These are phyloP conservation scores for Amanita pseudoporphyria DNA, from an alignment of 768 basidiomycete genomes.

Conservation along the genomic window DNA sequence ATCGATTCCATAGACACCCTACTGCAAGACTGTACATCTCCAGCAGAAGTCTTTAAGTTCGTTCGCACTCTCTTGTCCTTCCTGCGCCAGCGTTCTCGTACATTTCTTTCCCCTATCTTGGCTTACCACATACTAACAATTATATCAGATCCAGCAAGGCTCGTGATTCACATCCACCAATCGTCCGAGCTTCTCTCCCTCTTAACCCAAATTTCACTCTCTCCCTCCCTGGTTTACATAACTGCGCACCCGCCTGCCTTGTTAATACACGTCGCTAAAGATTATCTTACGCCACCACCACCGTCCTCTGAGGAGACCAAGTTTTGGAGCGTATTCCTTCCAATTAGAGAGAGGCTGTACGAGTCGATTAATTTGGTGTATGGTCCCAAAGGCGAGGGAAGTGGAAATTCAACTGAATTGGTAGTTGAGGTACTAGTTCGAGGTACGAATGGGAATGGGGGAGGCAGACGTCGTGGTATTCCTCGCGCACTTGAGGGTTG, in stretches of 20 bases:
- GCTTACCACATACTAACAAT: constrained; percentile 4
- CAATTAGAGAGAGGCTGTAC: constrained; percentile 49
- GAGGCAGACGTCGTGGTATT: constrained; percentile 40
- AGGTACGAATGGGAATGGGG: constrained; percentile 22
- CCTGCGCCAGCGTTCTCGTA: constrained; percentile 43
- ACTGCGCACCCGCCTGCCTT: constrained; percentile 64
- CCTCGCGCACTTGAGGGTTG: constrained; percentile 62
- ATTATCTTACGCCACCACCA: constrained; percentile 67
- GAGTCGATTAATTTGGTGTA: constrained; percentile 56
- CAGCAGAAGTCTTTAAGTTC: constrained; percentile 41
- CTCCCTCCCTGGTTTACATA: constrained; percentile 51
- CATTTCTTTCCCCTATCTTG: constrained; percentile 13
- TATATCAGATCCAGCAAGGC: constrained; percentile 39
- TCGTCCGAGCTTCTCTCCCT: constrained; percentile 41
- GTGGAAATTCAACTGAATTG: constrained; percentile 36
- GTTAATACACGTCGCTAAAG: constrained; percentile 54
- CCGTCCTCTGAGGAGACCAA: constrained; percentile 50
- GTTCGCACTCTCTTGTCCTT: constrained; percentile 36
- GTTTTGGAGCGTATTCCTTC: constrained; percentile 75
- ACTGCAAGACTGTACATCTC: constrained; percentile 44
- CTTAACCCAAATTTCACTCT: constrained; percentile 54
- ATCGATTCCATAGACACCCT: constrained; percentile 71
- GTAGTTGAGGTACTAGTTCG: constrained; percentile 55
- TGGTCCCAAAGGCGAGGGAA: constrained; percentile 43
- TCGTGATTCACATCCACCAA: constrained; percentile 48